These are phyloP conservation scores for Termitomyces sp. DNA, from an alignment of 768 basidiomycete species.

Conservation along the genomic window DNA sequence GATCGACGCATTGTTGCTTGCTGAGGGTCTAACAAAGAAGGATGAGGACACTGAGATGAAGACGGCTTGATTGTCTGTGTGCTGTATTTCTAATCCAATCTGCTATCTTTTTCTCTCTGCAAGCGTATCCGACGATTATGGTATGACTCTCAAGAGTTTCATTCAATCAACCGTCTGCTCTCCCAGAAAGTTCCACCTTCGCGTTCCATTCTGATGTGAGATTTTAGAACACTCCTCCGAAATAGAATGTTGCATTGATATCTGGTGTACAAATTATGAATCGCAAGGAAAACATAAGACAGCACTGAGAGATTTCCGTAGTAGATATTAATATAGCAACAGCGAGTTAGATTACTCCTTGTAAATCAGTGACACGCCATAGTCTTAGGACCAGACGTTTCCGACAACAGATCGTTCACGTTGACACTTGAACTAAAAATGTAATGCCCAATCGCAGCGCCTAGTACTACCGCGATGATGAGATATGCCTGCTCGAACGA, in stretches of 20 bases:
- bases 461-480: constrained; percentile 76
- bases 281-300: not conserved
- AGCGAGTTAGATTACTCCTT: not conserved
- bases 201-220: not conserved
- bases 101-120: not conserved
- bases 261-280: not conserved
- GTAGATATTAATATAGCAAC: not conserved
- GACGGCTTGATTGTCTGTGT: constrained; percentile 32
- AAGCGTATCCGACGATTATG: not conserved
- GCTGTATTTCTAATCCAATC: constrained; percentile 28
- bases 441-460: constrained; percentile 83
- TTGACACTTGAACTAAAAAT: constrained; percentile 69
- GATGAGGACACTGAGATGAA: constrained; percentile 83
- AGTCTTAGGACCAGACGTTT: constrained; percentile 50
- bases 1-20: constrained; percentile 77
- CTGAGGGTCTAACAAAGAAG: constrained; percentile 86
- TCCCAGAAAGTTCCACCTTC: not conserved
- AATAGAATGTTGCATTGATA: not conserved
- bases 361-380: constrained; percentile 72
- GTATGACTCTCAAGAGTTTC: not conserved
- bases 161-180: not conserved
- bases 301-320: not conserved
- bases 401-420: constrained; percentile 52
- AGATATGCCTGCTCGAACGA: constrained; percentile 67
- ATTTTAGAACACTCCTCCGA: not conserved